Conservation (phyloP, 345 rosid genomes). For the Moricandia moricandioides region DNA sequence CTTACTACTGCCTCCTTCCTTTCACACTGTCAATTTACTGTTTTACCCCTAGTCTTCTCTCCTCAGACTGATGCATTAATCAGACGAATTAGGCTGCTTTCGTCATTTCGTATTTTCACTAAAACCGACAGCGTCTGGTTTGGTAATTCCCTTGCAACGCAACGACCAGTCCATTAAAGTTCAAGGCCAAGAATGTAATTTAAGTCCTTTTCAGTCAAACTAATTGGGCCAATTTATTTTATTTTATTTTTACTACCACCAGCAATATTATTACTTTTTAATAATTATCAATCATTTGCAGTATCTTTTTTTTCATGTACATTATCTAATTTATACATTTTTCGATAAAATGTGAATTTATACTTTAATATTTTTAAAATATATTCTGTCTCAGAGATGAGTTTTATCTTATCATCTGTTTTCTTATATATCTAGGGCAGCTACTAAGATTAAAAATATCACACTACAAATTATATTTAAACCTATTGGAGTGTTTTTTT, state of each 20-base stretch:
- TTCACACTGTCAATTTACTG: slow-evolving; percentile 1
- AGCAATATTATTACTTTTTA: slow-evolving; percentile 25
- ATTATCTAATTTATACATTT: neutral
- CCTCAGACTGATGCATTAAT: neutral
- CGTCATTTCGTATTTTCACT: neutral
- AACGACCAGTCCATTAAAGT: slow-evolving; percentile 1
- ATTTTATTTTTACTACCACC: neutral
- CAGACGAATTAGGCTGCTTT: neutral
- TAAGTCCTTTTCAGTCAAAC: slow-evolving; percentile 1
- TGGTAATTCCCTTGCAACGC: neutral
- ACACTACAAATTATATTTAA: neutral
- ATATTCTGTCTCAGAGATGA: neutral
- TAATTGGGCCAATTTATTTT: slow-evolving; percentile 1
- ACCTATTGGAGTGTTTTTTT: neutral
- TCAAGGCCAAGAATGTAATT: slow-evolving; percentile 14
- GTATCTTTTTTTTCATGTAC: neutral
- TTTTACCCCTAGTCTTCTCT: neutral
- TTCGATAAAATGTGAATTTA: neutral
- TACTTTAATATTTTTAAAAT: neutral
- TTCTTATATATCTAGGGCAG: neutral
- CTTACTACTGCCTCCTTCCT: neutral
- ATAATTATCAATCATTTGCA: slow-evolving; percentile 31
- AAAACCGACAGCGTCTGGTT: slow-evolving; percentile 12
- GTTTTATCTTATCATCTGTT: neutral
- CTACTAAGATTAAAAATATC: neutral